phyloP scores from a whole-genome alignment of 371 early-diverging fungal genomes.

The Haplosporangium sp. region DNA sequence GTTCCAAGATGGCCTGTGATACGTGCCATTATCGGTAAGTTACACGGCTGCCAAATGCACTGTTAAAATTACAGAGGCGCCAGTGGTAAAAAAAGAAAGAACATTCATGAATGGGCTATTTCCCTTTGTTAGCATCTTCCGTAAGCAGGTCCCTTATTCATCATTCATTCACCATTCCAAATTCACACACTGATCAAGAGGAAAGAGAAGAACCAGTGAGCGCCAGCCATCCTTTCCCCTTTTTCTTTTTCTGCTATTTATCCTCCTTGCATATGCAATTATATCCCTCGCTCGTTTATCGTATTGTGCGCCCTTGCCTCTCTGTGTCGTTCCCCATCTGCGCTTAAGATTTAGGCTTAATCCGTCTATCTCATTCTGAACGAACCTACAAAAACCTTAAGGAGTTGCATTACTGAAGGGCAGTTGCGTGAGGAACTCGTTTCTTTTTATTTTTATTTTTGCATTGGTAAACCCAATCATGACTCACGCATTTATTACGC shows the following conservation, averaged over 20 bases:
- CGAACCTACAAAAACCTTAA: background rate
- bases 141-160: too few relatives aligned
- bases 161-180: background rate
- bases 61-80: background rate
- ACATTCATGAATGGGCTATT: background rate
- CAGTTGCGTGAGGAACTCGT: too few relatives aligned
- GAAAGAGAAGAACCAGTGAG: background rate
- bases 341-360: too few relatives aligned
- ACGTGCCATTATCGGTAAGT: conserved; percentile 48
- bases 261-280: background rate
- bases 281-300: background rate
- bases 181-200: background rate
- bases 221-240: background rate
- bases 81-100: conserved; percentile 2
- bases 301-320: background rate
- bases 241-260: background rate
- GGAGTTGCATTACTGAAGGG: too few relatives aligned
- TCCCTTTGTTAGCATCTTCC: too few relatives aligned
- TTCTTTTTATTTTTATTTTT: too few relatives aligned
- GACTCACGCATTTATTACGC: too few relatives aligned
- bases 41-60: too few relatives aligned
- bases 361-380: too few relatives aligned
- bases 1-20: conserved; percentile 51
- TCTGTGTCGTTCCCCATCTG: background rate
- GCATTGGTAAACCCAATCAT: too few relatives aligned